Base-by-base conservation (phyloP, 306 rosid species). In the Castanea sativa region DNA sequence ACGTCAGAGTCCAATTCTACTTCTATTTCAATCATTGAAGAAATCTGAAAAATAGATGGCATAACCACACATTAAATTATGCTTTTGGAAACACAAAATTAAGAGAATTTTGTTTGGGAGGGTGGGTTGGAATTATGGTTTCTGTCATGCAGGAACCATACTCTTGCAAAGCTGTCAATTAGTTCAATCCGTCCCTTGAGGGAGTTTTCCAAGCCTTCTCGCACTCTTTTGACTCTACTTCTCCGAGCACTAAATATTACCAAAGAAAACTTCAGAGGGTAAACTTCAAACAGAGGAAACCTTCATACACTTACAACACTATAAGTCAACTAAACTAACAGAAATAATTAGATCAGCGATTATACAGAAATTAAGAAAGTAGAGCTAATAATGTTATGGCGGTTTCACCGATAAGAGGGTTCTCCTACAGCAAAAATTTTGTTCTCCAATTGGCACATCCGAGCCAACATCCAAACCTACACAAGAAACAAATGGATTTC, bases 401-500 rank as follows among this genome's bases (percentile, higher is more conserved):
- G 45, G 76, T 64, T 79, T 89, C 85, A 95, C 99, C 97, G 88
- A 78, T 95, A 95, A 75, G 92, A 89, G 78, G 97, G 92, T 77
- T 95, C 98, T 82, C 99, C 99, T 57, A 92, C 92, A 19, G 97
- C 99, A 67, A 89, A 82, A 75, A 95, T 95, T 88, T 95, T 93
- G 90, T 93, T 92, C 89, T 95, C 94, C 59, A 95, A 91, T 87
- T 95, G 99, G 90, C 92, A 90, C 98, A 95, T 92, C 75, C 99
- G 89, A 87, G 98, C 98, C 83, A 95, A 83, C 94, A 95, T 91
- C 99, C 97, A 95, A 65, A 95, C 93, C 99, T 95, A 78, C 72
- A 80, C 12, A 82, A 65, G 57, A 58, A 79, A 71, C 4, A 65
- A 68, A 74, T 65, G 60, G 32, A 69, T 75, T 64, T 78, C 25